Evolutionary conservation across 2,329 filamentous ascomycete genomes (phyloP).

Genomic region (Fusarium musae): DNA sequence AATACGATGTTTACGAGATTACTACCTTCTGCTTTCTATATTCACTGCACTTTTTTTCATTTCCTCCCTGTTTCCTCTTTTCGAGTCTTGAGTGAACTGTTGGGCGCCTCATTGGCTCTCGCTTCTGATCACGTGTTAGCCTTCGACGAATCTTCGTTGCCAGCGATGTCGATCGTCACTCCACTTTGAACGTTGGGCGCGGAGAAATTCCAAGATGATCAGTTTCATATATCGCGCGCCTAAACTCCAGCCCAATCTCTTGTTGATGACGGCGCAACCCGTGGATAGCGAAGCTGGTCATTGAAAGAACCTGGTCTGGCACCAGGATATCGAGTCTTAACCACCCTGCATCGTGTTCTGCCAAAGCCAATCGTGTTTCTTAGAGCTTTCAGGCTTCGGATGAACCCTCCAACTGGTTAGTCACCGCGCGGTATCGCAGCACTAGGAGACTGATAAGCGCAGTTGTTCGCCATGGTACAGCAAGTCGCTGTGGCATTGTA

Average conservation of each 20-base stretch:
- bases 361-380: not conserved
- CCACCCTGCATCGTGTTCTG: not conserved
- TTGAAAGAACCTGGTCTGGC: not conserved
- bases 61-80: not conserved
- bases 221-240: not conserved
- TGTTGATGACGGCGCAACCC: not conserved
- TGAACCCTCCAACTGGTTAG: not conserved
- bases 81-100: not conserved
- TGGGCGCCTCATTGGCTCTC: not conserved
- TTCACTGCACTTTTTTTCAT: not conserved
- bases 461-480: conserved; percentile 20
- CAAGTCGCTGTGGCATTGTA: conserved; percentile 44
- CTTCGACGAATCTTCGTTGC: not conserved
- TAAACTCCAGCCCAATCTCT: not conserved
- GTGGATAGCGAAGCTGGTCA: not conserved
- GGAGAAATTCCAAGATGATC: not conserved
- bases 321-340: not conserved
- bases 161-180: not conserved
- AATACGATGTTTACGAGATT: not conserved
- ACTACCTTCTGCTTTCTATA: not conserved
- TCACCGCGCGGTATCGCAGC: not conserved
- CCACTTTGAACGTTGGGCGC: not conserved
- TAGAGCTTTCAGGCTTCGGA: not conserved
- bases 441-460: not conserved
- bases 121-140: not conserved